Evolutionary conservation across 2,329 filamentous ascomycete species (phyloP).

Genomic region (Colletotrichum chlorophyti): DNA sequence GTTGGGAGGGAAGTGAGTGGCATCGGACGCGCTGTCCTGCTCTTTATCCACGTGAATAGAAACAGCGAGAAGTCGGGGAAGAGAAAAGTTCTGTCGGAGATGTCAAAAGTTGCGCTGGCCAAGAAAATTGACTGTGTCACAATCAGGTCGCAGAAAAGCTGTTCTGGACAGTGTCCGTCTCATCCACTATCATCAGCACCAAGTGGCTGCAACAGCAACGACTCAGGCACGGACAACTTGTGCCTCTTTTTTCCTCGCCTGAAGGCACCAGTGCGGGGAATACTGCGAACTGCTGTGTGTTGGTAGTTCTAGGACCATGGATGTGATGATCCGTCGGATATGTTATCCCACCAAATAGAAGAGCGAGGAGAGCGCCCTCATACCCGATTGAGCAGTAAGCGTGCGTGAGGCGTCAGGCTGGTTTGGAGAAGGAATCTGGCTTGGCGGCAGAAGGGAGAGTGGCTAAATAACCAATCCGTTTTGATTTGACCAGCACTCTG

Average conservation of each 20-base stretch:
- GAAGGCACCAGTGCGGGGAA: neutral
- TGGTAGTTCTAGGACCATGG: neutral
- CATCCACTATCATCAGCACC: conserved; percentile 6
- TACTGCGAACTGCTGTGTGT: neutral
- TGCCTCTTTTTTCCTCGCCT: too few species aligned
- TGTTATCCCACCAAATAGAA: conserved; percentile 17
- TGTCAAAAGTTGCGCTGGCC: neutral
- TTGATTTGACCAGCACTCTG: neutral
- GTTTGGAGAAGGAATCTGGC: neutral
- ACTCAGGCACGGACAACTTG: conserved; percentile 7
- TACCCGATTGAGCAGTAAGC: conserved; percentile 10
- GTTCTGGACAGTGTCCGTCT: conserved; percentile 23
- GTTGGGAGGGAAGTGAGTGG: too few species aligned
- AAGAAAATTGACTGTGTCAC: conserved; percentile 9
- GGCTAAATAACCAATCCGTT: neutral
- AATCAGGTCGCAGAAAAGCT: conserved; percentile 10
- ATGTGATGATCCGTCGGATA: neutral
- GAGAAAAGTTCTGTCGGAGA: neutral
- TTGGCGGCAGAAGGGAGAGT: neutral
- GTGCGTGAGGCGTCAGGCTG: conserved; percentile 2
- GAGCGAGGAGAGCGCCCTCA: neutral
- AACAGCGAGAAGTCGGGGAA: neutral
- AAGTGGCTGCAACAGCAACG: conserved; percentile 20
- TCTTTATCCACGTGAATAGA: neutral
- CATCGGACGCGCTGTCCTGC: conserved; percentile 8